phyloP scores from a whole-genome alignment of 1,139 yeast species.

The Hemisphaericaspora lyxosophila region DNA sequence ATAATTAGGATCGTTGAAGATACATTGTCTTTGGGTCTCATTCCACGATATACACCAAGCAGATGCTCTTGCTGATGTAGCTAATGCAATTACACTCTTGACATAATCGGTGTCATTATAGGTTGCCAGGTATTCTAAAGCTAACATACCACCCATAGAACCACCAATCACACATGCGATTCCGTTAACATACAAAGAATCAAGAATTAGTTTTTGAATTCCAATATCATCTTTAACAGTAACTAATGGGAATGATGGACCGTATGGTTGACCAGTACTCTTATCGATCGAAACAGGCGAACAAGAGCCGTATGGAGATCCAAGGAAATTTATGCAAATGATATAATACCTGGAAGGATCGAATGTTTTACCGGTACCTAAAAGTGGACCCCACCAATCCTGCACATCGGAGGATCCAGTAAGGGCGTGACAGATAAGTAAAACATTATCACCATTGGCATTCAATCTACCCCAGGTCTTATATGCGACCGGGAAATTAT shows the following conservation, averaged over 20 bases:
- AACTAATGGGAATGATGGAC: slow-evolving; percentile 92
- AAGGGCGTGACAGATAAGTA: slow-evolving; percentile 90
- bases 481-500: slow-evolving; percentile 85
- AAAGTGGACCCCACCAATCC: slow-evolving; percentile 98
- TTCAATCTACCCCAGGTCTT: slow-evolving; percentile 92
- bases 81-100: slow-evolving; percentile 73
- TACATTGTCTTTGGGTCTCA: slow-evolving; percentile 95
- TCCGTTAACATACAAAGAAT: slow-evolving; percentile 69
- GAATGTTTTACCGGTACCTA: slow-evolving; percentile 84
- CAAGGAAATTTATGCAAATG: slow-evolving; percentile 84
- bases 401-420: slow-evolving; percentile 94
- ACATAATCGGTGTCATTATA: slow-evolving; percentile 74
- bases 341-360: slow-evolving; percentile 87
- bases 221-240: slow-evolving; percentile 89
- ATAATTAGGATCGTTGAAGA: slow-evolving; percentile 91
- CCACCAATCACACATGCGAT: slow-evolving; percentile 92
- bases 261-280: slow-evolving; percentile 71
- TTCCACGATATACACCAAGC: slow-evolving; percentile 99
- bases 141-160: slow-evolving; percentile 99
- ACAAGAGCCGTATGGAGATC: slow-evolving; percentile 95
- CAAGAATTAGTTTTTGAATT: slow-evolving; percentile 74
- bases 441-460: slow-evolving; percentile 63
- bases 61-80: slow-evolving; percentile 90
- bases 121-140: slow-evolving; percentile 74
- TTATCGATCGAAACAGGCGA: slow-evolving; percentile 83